These are phyloP conservation scores for Leonotis leonurus DNA, from an alignment of 257 asterid species.

Conservation along the genomic window DNA sequence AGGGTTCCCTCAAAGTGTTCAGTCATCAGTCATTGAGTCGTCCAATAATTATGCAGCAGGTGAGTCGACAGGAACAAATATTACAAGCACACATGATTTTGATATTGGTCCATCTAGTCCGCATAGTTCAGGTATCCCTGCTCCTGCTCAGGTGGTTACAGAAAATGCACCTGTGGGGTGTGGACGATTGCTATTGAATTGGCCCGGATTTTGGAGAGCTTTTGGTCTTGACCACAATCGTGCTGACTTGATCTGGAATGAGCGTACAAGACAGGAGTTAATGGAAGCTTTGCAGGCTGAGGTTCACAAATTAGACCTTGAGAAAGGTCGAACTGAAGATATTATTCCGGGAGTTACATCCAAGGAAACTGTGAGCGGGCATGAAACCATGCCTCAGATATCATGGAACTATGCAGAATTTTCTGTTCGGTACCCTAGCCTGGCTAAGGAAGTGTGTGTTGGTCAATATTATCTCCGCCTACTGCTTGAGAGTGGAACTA, in stretches of 20 bases:
- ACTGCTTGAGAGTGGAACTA: slow-evolving; percentile 86
- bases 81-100: slow-evolving; percentile 30
- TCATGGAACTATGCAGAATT: slow-evolving; percentile 97
- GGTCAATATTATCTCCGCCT: slow-evolving; percentile 96
- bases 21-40: slow-evolving; percentile 31
- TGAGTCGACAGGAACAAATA: slow-evolving; percentile 45
- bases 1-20: slow-evolving; percentile 38
- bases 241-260: slow-evolving; percentile 97
- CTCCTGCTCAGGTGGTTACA: slow-evolving; percentile 93
- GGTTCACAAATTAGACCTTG: slow-evolving; percentile 91
- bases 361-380: slow-evolving; percentile 44
- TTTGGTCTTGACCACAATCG: slow-evolving; percentile 94
- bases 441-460: slow-evolving; percentile 98
- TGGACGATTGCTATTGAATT: slow-evolving; percentile 88
- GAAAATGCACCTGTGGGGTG: slow-evolving; percentile 91
- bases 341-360: slow-evolving; percentile 78
- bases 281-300: slow-evolving; percentile 92
- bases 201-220: slow-evolving; percentile 98
- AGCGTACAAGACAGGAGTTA: slow-evolving; percentile 95
- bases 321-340: slow-evolving; percentile 93
- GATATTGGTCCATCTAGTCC: slow-evolving; percentile 43
- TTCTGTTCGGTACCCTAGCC: slow-evolving; percentile 85
- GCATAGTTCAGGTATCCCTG: slow-evolving; percentile 57
- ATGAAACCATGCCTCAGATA: slow-evolving; percentile 67
- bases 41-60: slow-evolving; percentile 34